Conservation (phyloP, 495 filamentous ascomycete species). For the Penicillium crystallinum region DNA sequence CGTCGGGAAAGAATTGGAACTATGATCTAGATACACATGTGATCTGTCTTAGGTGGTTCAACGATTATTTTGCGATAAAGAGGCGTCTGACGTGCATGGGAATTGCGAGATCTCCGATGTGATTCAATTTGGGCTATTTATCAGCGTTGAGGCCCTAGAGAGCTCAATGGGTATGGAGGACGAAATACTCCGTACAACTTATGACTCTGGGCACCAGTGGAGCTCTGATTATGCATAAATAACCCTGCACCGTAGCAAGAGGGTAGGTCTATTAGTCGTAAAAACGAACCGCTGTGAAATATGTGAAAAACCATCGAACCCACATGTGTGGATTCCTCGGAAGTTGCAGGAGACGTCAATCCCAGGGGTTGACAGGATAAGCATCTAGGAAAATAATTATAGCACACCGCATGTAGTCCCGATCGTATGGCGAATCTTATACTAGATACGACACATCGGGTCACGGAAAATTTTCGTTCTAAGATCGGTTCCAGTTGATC, state of each 20-base stretch:
- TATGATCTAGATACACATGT: neutral
- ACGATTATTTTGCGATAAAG: neutral
- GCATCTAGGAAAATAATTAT: neutral
- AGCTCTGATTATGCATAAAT: neutral
- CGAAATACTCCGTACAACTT: neutral
- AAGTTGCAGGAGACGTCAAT: neutral
- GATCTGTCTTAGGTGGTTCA: neutral
- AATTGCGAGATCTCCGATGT: neutral
- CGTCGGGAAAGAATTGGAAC: neutral
- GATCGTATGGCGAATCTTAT: neutral
- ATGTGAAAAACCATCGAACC: neutral
- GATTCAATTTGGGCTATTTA: neutral
- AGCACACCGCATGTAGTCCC: neutral
- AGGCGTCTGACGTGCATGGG: neutral
- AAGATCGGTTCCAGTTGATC: constrained; percentile 6
- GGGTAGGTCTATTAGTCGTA: neutral
- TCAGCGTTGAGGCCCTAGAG: neutral
- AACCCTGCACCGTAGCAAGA: neutral
- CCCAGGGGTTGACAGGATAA: neutral
- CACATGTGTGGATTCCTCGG: neutral
- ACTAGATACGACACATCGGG: neutral
- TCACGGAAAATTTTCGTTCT: constrained; percentile 6
- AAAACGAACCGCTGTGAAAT: too few species aligned
- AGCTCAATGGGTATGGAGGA: too few species aligned
- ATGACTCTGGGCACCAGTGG: neutral